Percentiles rank a stretch among this genome's conserved stretches.
Evolutionary conservation across 1,139 yeast species (phyloP).

Genomic region (Sugiyamaella castrensis): DNA sequence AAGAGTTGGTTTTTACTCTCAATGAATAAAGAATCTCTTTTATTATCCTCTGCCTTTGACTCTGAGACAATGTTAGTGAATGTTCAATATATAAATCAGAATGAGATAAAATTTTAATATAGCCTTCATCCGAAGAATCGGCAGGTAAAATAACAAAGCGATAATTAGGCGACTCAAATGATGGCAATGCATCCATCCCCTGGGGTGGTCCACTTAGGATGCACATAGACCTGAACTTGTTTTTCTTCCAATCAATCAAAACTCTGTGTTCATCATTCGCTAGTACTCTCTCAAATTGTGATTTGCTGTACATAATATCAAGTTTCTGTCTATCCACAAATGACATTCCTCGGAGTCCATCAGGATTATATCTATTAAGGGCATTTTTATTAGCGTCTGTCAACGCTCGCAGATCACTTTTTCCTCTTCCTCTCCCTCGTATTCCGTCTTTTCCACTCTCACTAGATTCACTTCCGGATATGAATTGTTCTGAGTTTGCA

Average conservation of each 20-base stretch:
- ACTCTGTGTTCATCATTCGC: constrained; percentile 56
- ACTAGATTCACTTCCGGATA: constrained; percentile 10
- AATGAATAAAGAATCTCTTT: constrained; percentile 32
- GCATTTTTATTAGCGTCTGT: constrained; percentile 11
- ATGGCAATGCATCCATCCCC: constrained; percentile 31
- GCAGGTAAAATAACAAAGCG: constrained; percentile 47
- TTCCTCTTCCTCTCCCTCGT: neutral
- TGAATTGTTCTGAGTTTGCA: constrained; percentile 41
- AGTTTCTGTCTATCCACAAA: constrained; percentile 41
- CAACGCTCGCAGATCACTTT: constrained; percentile 14
- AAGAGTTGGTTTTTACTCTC: constrained; percentile 1
- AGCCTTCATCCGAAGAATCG: constrained; percentile 44
- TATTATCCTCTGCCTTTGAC: constrained; percentile 39
- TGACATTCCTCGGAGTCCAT: constrained; percentile 23
- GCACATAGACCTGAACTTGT: constrained; percentile 60
- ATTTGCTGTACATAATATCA: constrained; percentile 52
- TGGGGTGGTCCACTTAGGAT: constrained; percentile 50
- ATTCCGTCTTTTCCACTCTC: neutral
- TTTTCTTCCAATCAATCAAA: constrained; percentile 60
- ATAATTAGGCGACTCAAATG: constrained; percentile 34
- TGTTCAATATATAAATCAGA: constrained; percentile 58
- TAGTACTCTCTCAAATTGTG: constrained; percentile 44
- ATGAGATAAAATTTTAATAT: constrained; percentile 41
- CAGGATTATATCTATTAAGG: constrained; percentile 16
- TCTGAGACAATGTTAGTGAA: constrained; percentile 32